These are phyloP conservation scores for Sporothrix sp. DNA, from an alignment of 2,329 filamentous ascomycete species.

Conservation along the genomic window DNA sequence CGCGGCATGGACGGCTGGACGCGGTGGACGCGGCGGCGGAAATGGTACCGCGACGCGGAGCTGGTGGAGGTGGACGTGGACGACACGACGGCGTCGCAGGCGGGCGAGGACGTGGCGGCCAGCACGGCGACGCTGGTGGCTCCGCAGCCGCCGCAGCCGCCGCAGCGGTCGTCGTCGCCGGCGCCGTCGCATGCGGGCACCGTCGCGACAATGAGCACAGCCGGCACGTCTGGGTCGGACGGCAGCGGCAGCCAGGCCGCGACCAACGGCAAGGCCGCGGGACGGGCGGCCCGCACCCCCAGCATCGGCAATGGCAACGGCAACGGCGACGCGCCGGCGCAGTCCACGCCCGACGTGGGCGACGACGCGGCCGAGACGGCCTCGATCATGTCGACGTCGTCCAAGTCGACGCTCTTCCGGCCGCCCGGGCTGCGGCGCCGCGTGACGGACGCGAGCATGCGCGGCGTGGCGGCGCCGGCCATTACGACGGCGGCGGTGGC, in stretches of 20 bases:
- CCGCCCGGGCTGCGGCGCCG: slow-evolving; percentile 32
- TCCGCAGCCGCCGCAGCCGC: not conserved
- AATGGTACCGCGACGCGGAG: slow-evolving; percentile 96
- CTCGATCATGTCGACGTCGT: slow-evolving; percentile 40
- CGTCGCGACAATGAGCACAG: not conserved
- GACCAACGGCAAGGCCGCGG: slow-evolving; percentile 13
- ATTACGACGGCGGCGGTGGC: slow-evolving; percentile 7
- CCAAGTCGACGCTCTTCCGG: slow-evolving; percentile 31
- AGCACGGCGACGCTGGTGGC: slow-evolving; percentile 28
- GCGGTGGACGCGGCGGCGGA: slow-evolving; percentile 81
- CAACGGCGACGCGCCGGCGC: too few relatives aligned
- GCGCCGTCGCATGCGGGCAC: slow-evolving; percentile 10
- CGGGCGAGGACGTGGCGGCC: slow-evolving; percentile 34
- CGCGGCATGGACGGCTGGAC: slow-evolving; percentile 85
- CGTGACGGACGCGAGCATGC: slow-evolving; percentile 19
- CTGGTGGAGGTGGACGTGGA: slow-evolving; percentile 60
- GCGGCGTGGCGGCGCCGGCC: slow-evolving; percentile 7
- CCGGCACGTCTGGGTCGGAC: slow-evolving; percentile 2
- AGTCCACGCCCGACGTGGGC: not conserved
- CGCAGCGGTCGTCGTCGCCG: slow-evolving; percentile 8
- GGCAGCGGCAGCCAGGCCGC: slow-evolving; percentile 2
- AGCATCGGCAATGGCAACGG: not conserved
- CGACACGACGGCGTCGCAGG: slow-evolving; percentile 20
- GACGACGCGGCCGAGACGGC: slow-evolving; percentile 33
- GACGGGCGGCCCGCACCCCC: slow-evolving; percentile 10